Conservation (phyloP, 2,329 filamentous ascomycete species). For the Fonsecaea pedrosoi region DNA sequence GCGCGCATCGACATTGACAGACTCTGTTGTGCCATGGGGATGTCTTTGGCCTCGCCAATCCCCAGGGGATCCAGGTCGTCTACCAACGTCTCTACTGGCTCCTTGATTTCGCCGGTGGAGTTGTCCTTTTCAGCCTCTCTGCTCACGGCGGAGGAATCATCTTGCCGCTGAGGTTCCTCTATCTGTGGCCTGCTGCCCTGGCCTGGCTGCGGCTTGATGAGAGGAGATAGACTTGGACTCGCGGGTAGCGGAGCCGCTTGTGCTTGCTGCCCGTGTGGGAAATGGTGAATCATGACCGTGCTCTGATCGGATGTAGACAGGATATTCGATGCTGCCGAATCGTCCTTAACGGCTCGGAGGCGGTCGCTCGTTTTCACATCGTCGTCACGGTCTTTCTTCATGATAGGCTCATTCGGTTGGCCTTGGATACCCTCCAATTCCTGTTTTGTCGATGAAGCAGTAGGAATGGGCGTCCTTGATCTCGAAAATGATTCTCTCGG, state of each 20-base stretch:
- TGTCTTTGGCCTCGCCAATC: slow-evolving; percentile 38
- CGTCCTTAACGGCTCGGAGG: slow-evolving; percentile 23
- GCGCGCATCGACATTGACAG: slow-evolving; percentile 31
- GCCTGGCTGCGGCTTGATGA: background rate
- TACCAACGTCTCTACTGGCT: slow-evolving; percentile 20
- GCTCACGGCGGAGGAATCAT: background rate
- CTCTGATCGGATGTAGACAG: slow-evolving; percentile 23
- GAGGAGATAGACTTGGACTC: background rate
- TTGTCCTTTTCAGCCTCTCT: background rate
- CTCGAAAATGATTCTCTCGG: slow-evolving; percentile 18
- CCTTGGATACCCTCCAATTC: background rate
- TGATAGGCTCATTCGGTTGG: background rate
- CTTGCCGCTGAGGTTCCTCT: background rate
- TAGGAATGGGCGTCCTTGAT: slow-evolving; percentile 7
- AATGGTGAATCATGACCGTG: slow-evolving; percentile 23
- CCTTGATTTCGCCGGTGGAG: background rate
- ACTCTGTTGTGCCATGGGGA: slow-evolving; percentile 29
- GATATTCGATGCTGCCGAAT: slow-evolving; percentile 16
- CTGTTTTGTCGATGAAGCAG: background rate
- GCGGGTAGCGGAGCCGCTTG: background rate
- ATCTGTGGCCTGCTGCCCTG: background rate
- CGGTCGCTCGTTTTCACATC: slow-evolving; percentile 18
- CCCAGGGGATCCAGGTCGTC: slow-evolving; percentile 40
- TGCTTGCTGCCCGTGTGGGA: background rate
- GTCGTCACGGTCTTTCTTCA: slow-evolving; percentile 5